Conservation (phyloP, 768 basidiomycete genomes). For the Gymnopilus dilepis region DNA sequence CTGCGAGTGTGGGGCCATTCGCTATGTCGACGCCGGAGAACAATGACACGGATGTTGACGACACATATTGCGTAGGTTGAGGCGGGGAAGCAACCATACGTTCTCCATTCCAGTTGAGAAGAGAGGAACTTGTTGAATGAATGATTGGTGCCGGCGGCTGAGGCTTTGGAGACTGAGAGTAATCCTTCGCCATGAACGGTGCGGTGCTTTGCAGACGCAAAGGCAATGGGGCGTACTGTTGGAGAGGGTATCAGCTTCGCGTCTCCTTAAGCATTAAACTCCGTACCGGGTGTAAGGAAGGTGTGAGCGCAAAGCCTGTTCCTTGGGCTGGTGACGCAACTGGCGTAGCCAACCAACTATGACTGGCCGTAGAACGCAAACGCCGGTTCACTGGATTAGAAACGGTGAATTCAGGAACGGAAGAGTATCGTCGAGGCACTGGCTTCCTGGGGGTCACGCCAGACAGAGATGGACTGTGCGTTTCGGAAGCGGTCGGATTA, state of each 20-base stretch:
- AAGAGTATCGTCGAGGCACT: conserved; percentile 33
- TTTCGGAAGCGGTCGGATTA: conserved; percentile 4
- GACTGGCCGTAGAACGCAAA: conserved; percentile 27
- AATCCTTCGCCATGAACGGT: conserved; percentile 3
- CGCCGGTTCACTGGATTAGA: conserved; percentile 22
- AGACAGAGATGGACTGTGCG: not conserved
- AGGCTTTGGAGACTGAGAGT: conserved; percentile 19
- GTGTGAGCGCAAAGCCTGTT: conserved; percentile 5
- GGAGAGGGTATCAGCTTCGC: not conserved
- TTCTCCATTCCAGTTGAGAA: conserved; percentile 45
- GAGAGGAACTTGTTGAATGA: conserved; percentile 38
- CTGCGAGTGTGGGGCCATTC: conserved; percentile 18
- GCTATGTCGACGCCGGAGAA: conserved; percentile 18
- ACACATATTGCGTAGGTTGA: conserved; percentile 28
- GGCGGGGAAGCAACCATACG: conserved; percentile 22
- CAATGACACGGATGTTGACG: conserved; percentile 27
- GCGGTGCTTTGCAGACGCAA: conserved; percentile 8
- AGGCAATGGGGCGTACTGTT: conserved; percentile 21
- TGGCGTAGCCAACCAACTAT: conserved; percentile 24
- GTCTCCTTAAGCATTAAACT: not conserved
- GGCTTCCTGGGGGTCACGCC: conserved; percentile 11
- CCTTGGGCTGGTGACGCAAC: conserved; percentile 9
- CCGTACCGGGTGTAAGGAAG: conserved; percentile 18
- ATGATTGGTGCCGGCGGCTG: conserved; percentile 16
- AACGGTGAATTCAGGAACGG: conserved; percentile 32